Conservation (phyloP, 202 grass and related monocot genomes). For the Zizania palustris region DNA sequence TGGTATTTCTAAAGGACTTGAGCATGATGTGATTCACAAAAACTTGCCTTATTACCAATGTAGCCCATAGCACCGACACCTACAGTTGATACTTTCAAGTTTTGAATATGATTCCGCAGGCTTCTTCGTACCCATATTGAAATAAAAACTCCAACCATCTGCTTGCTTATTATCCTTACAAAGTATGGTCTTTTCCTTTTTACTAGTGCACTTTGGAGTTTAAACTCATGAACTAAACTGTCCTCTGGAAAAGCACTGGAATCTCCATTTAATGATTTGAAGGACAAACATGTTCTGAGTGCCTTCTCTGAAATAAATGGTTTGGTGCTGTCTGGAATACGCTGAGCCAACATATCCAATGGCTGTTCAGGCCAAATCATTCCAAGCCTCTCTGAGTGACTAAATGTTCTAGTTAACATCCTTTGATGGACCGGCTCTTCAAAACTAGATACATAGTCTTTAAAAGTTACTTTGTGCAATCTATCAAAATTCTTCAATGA, state of each 20-base stretch:
- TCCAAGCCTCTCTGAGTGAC: constrained; percentile 81
- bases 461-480: constrained; percentile 59
- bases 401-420: constrained; percentile 62
- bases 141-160: constrained; percentile 90
- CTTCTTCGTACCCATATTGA: constrained; percentile 90
- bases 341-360: constrained; percentile 66
- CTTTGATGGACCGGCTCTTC: constrained; percentile 57
- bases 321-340: constrained; percentile 43
- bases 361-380: constrained; percentile 91
- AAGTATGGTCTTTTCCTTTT: constrained; percentile 72
- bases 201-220: constrained; percentile 38
- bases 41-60: constrained; percentile 90
- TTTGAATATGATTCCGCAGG: constrained; percentile 87
- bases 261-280: constrained; percentile 62
- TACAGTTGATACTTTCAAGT: constrained; percentile 85
- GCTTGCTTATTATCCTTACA: constrained; percentile 97
- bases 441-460: constrained; percentile 43
- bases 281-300: constrained; percentile 59
- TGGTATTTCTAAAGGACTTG: background rate
- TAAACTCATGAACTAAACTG: constrained; percentile 52
- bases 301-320: constrained; percentile 52
- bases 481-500: constrained; percentile 53
- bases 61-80: constrained; percentile 94
- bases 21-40: constrained; percentile 7
- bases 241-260: constrained; percentile 49